These are phyloP conservation scores for Atkinsonella texensis DNA, from an alignment of 2,329 filamentous ascomycete species.

Conservation along the genomic window DNA sequence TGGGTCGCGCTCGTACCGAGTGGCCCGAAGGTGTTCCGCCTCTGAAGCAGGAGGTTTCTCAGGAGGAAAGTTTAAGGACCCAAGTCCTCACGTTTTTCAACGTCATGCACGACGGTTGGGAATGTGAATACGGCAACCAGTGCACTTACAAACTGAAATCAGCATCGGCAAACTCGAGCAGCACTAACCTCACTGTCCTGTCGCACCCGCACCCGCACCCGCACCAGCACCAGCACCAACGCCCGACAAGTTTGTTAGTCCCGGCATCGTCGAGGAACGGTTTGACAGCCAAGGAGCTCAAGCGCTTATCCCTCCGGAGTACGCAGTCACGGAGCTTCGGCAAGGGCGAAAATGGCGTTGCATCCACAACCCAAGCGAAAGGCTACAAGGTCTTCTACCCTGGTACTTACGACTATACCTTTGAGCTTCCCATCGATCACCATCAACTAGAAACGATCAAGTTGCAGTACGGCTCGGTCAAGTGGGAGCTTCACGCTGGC, in stretches of 20 bases:
- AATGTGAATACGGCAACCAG: slow-evolving; percentile 50
- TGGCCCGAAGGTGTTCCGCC: slow-evolving; percentile 96
- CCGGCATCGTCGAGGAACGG: slow-evolving; percentile 15
- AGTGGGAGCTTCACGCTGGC: slow-evolving; percentile 75
- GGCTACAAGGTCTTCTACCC: slow-evolving; percentile 81
- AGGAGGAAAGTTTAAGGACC: slow-evolving; percentile 75
- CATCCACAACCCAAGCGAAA: slow-evolving; percentile 47
- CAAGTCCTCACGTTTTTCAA: slow-evolving; percentile 93
- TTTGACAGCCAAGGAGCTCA: slow-evolving; percentile 36
- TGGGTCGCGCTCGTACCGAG: slow-evolving; percentile 75
- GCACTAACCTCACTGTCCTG: slow-evolving; percentile 18
- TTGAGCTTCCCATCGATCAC: slow-evolving; percentile 82
- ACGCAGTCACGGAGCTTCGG: slow-evolving; percentile 76
- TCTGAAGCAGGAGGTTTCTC: slow-evolving; percentile 68
- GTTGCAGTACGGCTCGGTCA: slow-evolving; percentile 74
- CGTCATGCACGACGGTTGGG: slow-evolving; percentile 49
- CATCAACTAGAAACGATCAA: slow-evolving; percentile 81
- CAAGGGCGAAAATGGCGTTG: slow-evolving; percentile 59
- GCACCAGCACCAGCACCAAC: slow-evolving; percentile 3
- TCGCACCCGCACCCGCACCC: slow-evolving; percentile 8
- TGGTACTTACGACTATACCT: slow-evolving; percentile 55
- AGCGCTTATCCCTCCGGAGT: slow-evolving; percentile 67
- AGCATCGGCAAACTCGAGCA: slow-evolving; percentile 22
- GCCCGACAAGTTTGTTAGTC: slow-evolving; percentile 10
- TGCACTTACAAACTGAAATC: slow-evolving; percentile 42